Percentiles rank a stretch among this genome's conserved stretches.
Evolutionary conservation across 768 basidiomycete species (phyloP).

Genomic region (Lactarius hengduanensis): DNA sequence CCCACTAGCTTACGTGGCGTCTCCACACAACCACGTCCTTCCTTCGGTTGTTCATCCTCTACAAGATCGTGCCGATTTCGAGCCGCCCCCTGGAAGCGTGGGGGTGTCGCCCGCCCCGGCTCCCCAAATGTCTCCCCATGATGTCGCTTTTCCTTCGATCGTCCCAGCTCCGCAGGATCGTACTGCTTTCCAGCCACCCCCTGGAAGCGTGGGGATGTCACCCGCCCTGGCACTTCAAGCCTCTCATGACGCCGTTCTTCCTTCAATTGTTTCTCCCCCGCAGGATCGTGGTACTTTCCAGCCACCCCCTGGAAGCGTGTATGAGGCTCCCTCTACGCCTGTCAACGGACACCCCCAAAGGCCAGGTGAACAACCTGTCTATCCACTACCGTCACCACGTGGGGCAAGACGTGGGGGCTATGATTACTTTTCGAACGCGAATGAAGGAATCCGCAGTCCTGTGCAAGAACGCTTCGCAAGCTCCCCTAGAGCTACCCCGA

Average conservation of each 20-base stretch:
- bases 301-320: slow-evolving; percentile 10
- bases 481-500: neutral
- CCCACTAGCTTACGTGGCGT: neutral
- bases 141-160: neutral
- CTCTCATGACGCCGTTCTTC: neutral
- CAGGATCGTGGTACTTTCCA: neutral
- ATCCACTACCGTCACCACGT: slow-evolving; percentile 12
- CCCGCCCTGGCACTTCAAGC: neutral
- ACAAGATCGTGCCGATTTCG: neutral
- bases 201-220: neutral
- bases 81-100: neutral
- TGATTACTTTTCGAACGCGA: neutral
- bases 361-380: slow-evolving; percentile 6
- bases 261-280: neutral
- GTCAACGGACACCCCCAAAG: slow-evolving; percentile 5
- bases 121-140: neutral
- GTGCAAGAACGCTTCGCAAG: slow-evolving; percentile 7
- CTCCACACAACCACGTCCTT: neutral
- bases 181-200: neutral
- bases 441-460: slow-evolving; percentile 4
- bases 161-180: neutral
- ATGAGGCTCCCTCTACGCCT: neutral
- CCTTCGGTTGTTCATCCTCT: neutral
- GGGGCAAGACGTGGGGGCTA: slow-evolving; percentile 12
- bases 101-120: neutral